Evolutionary conservation across 441 rosid species (phyloP).

Genomic region (Pelargonium fulgidum): DNA sequence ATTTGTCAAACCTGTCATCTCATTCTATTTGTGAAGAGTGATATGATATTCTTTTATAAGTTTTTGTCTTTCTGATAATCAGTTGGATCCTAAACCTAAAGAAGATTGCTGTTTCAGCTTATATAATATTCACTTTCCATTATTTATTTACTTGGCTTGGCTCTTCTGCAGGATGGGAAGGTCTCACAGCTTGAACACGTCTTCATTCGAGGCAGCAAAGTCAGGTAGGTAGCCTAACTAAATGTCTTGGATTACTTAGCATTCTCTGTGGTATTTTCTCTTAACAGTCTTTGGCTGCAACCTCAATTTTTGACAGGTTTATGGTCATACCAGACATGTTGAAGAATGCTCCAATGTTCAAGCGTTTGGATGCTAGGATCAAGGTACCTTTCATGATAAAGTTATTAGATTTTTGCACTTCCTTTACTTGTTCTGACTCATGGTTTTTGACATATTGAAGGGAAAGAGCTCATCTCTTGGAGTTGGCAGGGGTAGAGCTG

Average conservation of each 20-base stretch:
- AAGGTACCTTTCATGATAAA: slow-evolving; percentile 2
- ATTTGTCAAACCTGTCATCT: neutral
- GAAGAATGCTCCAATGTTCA: slow-evolving; percentile 69
- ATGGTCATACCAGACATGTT: slow-evolving; percentile 99
- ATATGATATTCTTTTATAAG: neutral
- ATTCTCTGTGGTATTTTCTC: neutral
- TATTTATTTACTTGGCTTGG: slow-evolving; percentile 7
- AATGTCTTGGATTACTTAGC: neutral
- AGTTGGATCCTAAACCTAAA: neutral
- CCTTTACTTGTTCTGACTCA: slow-evolving; percentile 3
- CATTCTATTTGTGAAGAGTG: neutral
- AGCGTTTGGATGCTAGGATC: slow-evolving; percentile 7
- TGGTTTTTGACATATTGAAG: slow-evolving; percentile 37
- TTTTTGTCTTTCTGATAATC: neutral
- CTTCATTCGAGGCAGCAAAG: slow-evolving; percentile 96
- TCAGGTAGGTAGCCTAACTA: slow-evolving; percentile 30
- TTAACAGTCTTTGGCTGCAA: neutral
- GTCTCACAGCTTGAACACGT: slow-evolving; percentile 97
- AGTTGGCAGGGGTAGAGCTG: slow-evolving; percentile 98
- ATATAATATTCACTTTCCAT: neutral
- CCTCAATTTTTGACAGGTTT: slow-evolving; percentile 46
- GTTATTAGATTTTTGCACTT: neutral
- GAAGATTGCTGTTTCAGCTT: neutral
- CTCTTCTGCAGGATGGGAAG: slow-evolving; percentile 69
- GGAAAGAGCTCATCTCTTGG: slow-evolving; percentile 94